Base-by-base conservation (phyloP, 768 basidiomycete species). In the Gyrodon lividus region DNA sequence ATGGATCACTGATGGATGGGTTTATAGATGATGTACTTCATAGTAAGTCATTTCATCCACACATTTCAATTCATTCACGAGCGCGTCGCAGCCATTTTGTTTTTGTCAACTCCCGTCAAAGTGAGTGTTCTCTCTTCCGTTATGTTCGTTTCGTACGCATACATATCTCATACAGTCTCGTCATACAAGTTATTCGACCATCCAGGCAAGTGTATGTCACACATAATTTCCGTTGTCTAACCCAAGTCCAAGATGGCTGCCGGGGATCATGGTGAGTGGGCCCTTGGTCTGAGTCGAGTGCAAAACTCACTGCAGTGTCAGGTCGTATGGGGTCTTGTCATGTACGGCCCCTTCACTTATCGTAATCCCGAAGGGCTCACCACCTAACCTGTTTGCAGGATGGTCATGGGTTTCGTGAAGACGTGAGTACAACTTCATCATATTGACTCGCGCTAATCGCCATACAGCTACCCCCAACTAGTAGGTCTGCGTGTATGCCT, bases 401-500 rank as follows among this genome's bases (percentile, higher is more conserved):
- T 77, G 7, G 55, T 79, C 38, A 87, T 84, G 83, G 83, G 84
- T 22, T 68, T 87, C 20, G 86, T 86, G 28, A 84, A 81, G 66
- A 86, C 70, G 83, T 85, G 50, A 44, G 24, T 26, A 26, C 24
- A 26, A 26, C 24, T 26, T 26, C 4, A 67, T 47, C 3, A 30
- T 10, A 1, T n/a, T 28, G 5, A 9, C 31, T 13, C 2, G 20
- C 28, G 14, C n/a, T 14, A 26, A 26, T 41, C 35, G 20, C 14
- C 9, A 31, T 33, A 5, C 55, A 86, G 85, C 19, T 87, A 83
- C 59, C 77, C 77, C 8, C 78, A 86, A 59, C 75, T 87, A 13
- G 75, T 84, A 10, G 83, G 76, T 17, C 73, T 72, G 10, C 77
- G 84, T 13, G 66, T 82, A 7, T 79, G 77, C 51, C 77, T 88